Conservation (phyloP, 495 filamentous ascomycete species). For the Aspergillus ellipticus region DNA sequence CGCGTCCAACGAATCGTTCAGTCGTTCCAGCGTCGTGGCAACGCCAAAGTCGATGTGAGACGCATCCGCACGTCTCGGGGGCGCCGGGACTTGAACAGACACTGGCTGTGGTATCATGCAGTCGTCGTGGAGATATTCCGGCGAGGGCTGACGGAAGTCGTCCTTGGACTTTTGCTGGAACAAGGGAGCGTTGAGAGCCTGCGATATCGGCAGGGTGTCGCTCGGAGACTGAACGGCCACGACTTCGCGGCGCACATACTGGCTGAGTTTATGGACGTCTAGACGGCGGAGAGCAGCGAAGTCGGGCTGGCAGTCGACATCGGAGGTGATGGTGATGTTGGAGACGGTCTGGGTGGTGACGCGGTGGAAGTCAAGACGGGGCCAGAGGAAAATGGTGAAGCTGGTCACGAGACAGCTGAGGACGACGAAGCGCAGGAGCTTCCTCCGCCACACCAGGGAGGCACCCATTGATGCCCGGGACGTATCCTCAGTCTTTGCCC, state of each 20-base stretch:
- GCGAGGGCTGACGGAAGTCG: not conserved
- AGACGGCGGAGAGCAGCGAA: slow-evolving; percentile 26
- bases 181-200: slow-evolving; percentile 31
- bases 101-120: slow-evolving; percentile 35
- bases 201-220: slow-evolving; percentile 29
- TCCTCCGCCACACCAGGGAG: slow-evolving; percentile 39
- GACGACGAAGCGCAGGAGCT: slow-evolving; percentile 24
- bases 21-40: slow-evolving; percentile 52
- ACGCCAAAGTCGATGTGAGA: slow-evolving; percentile 59
- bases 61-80: slow-evolving; percentile 38
- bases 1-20: slow-evolving; percentile 52
- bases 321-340: slow-evolving; percentile 36
- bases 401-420: slow-evolving; percentile 15
- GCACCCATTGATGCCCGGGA: slow-evolving; percentile 20
- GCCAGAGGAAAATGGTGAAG: slow-evolving; percentile 28
- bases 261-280: slow-evolving; percentile 27
- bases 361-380: slow-evolving; percentile 15
- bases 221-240: slow-evolving; percentile 25
- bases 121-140: slow-evolving; percentile 20
- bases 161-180: slow-evolving; percentile 17
- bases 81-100: slow-evolving; percentile 28
- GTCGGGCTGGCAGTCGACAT: slow-evolving; percentile 34
- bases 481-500: slow-evolving; percentile 26
- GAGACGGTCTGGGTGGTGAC: slow-evolving; percentile 17
- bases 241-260: slow-evolving; percentile 45